phyloP scores from a whole-genome alignment of 169 alveolate genomes.

The Eimeria sp. region DNA sequence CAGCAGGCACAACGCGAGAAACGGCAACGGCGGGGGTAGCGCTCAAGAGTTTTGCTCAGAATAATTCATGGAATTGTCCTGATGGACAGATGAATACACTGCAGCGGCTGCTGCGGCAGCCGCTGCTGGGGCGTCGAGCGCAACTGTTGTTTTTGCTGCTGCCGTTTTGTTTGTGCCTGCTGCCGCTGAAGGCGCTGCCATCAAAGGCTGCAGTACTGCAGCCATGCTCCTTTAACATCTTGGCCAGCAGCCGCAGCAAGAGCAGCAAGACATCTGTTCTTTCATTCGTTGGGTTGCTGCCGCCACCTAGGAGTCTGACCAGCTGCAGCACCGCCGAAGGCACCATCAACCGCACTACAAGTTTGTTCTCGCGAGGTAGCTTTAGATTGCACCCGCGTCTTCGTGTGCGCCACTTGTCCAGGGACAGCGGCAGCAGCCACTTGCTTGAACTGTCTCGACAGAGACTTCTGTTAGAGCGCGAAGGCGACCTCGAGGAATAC shows the following conservation, averaged over 20 bases:
- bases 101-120: conserved; percentile 74
- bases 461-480: conserved; percentile 75
- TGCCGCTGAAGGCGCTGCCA: not conserved
- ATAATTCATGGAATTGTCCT: not conserved
- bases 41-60: not conserved
- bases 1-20: not conserved
- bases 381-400: conserved; percentile 68
- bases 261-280: not conserved
- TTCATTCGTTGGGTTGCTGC: conserved; percentile 29
- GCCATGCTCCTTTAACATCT: not conserved
- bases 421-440: conserved; percentile 81
- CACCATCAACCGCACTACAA: conserved; percentile 12
- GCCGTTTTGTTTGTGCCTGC: not conserved
- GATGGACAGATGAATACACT: conserved; percentile 61
- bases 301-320: not conserved
- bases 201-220: conserved; percentile 10
- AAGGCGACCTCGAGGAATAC: conserved; percentile 56
- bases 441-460: conserved; percentile 75
- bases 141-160: not conserved
- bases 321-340: not conserved
- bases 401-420: conserved; percentile 71
- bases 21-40: conserved; percentile 1
- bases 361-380: conserved; percentile 37
- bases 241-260: not conserved
- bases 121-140: conserved; percentile 3